A percentile compares a stretch with the other conserved stretches of the same genome.
phyloP scores from a whole-genome alignment of 495 filamentous ascomycete species.

The Thozetella sp. region DNA sequence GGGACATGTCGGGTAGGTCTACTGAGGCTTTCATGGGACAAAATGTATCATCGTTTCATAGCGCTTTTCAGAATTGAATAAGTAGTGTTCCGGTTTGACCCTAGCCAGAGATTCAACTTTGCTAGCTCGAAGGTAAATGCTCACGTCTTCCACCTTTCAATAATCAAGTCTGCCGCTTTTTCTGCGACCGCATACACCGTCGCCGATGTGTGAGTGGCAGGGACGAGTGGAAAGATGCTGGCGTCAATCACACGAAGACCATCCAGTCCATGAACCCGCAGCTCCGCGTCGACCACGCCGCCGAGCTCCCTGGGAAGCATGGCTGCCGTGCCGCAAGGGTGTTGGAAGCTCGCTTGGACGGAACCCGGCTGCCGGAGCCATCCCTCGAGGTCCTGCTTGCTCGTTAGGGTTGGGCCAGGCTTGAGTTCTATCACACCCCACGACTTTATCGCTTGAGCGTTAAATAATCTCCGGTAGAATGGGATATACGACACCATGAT shows the following conservation, averaged over 20 bases:
- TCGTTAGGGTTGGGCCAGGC: conserved; percentile 10
- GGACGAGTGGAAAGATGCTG: neutral
- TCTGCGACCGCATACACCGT: neutral
- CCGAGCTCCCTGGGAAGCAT: conserved; percentile 55
- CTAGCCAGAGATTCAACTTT: no score
- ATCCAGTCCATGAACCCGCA: conserved; percentile 37
- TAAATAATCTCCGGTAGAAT: conserved; percentile 19
- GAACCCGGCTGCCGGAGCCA: conserved; percentile 8
- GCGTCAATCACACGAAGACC: conserved; percentile 29
- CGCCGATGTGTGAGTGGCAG: neutral
- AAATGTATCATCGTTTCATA: no score
- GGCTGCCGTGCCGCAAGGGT: conserved; percentile 46
- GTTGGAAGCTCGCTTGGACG: conserved; percentile 11
- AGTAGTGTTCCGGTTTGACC: no score
- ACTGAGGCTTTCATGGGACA: no score
- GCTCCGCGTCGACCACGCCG: conserved; percentile 41
- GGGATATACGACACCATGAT: conserved; percentile 17
- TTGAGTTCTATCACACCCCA: conserved; percentile 12
- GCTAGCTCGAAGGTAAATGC: no score
- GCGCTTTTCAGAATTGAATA: no score
- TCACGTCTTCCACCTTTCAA: neutral
- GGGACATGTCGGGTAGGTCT: no score
- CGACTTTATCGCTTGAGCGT: conserved; percentile 12
- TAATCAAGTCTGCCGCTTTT: neutral
- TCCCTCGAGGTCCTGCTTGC: conserved; percentile 8